Conservation (phyloP, 805 yeast genomes). For the Yarrowia porcina region DNA sequence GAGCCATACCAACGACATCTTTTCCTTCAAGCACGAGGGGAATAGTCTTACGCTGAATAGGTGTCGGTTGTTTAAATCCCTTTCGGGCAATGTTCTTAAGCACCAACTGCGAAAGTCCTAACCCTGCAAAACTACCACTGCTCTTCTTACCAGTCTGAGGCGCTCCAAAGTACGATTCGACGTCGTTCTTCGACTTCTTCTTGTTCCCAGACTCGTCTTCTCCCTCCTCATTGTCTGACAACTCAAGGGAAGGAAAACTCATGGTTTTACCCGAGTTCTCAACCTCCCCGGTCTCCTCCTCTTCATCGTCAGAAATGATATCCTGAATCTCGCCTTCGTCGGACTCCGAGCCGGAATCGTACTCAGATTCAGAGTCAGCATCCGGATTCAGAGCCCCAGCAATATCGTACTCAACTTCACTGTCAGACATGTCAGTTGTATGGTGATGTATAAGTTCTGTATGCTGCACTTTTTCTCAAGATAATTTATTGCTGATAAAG, state of each 20-base stretch:
- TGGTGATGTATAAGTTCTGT: not conserved
- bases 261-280: not conserved
- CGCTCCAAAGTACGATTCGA: slow-evolving; percentile 29
- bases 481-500: slow-evolving; percentile 14
- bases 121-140: slow-evolving; percentile 77
- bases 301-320: slow-evolving; percentile 48
- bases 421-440: slow-evolving; percentile 29
- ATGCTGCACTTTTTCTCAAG: not conserved
- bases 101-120: slow-evolving; percentile 76
- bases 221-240: slow-evolving; percentile 42
- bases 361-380: slow-evolving; percentile 25
- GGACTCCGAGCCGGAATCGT: slow-evolving; percentile 29
- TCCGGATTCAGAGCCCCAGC: slow-evolving; percentile 31
- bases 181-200: not conserved
- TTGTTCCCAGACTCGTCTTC: slow-evolving; percentile 31
- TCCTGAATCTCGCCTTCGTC: slow-evolving; percentile 38
- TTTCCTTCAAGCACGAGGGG: slow-evolving; percentile 82
- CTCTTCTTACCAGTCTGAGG: slow-evolving; percentile 36
- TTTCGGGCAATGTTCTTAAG: slow-evolving; percentile 69
- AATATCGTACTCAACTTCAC: slow-evolving; percentile 35
- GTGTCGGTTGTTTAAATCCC: slow-evolving; percentile 95
- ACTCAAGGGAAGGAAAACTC: slow-evolving; percentile 44
- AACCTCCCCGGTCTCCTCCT: slow-evolving; percentile 34
- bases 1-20: slow-evolving; percentile 99
- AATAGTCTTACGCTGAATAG: slow-evolving; percentile 93